Percentiles rank a stretch among this genome's conserved stretches.
Evolutionary conservation across 192 early-diverging fungal genomes (phyloP).

Genomic region (Coemansia asiatica): DNA sequence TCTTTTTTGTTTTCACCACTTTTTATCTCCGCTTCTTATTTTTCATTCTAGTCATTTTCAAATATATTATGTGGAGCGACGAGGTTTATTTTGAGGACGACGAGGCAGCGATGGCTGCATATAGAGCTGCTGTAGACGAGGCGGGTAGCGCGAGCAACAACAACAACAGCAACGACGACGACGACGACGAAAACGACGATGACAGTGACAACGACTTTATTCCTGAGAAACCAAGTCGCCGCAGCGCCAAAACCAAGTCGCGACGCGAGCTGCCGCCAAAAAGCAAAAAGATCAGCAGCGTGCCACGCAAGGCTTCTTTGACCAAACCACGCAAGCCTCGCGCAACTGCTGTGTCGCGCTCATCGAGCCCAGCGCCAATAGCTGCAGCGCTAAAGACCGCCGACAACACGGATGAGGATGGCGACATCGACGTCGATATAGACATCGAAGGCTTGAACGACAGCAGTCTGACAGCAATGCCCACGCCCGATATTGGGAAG

Average conservation of each 20-base stretch:
- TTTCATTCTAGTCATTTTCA: background rate
- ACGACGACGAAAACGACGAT: too few species aligned
- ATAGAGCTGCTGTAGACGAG: slow-evolving; percentile 23
- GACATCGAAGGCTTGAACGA: slow-evolving; percentile 22
- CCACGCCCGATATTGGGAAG: slow-evolving; percentile 42
- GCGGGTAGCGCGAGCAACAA: slow-evolving; percentile 11
- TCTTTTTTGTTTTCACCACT: background rate
- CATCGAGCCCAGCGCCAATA: slow-evolving; percentile 19
- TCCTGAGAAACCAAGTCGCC: slow-evolving; percentile 20
- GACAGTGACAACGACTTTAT: slow-evolving; percentile 31
- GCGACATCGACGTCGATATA: slow-evolving; percentile 13
- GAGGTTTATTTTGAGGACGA: slow-evolving; percentile 50
- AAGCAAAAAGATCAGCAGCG: slow-evolving; percentile 5
- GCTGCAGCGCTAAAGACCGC: background rate
- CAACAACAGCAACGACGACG: slow-evolving; percentile 12
- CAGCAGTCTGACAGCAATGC: slow-evolving; percentile 17
- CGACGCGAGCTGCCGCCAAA: slow-evolving; percentile 16
- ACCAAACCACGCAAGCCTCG: slow-evolving; percentile 32
- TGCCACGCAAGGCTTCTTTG: background rate
- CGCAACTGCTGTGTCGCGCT: background rate
- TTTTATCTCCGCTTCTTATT: background rate
- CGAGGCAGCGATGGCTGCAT: slow-evolving; percentile 51
- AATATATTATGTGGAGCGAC: slow-evolving; percentile 43
- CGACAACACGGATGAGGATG: slow-evolving; percentile 3
- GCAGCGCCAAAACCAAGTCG: slow-evolving; percentile 12